Evolutionary conservation across 169 alveolate species (phyloP), one percentile per base, ranked within the genome.

Genomic region (Plasmodium blacklocki): DNA sequence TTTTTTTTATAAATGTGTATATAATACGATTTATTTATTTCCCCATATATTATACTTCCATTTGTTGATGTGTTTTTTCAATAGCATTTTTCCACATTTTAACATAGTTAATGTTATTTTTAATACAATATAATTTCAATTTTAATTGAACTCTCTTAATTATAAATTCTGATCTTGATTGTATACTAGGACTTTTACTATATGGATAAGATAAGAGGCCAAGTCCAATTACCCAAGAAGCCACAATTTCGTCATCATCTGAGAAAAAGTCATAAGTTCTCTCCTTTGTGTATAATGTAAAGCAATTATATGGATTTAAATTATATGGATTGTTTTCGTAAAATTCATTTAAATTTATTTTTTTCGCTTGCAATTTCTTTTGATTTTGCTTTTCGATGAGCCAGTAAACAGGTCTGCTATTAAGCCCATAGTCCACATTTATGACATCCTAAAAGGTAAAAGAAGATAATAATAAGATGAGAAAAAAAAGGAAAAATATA

Each of bases 321-420:
- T 23, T 58, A 43, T 80, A 58, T 32, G 76, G 49, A n/a, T 52
- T 15, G 50, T 67, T 80, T 26, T 67, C 52, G 26, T 80, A 80
- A 80, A 52, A 14, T 18, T 80, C 45, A 62, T 26, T 80, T 11
- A 47, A 49, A 29, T 49, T 39, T 15, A 80, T 67, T 80, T 80
- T 66, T 14, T 80, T 67, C 56, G 54, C 54, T 60, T 80, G 56
- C 18, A 80, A 80, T 18, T 56, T 80, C 50, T 52, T 50, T 39
- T 68, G 67, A 23, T 80, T 80, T 23, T 80, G 23, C 63, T 80
- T 80, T 80, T 80, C 90, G 15, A 80, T 80, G 14, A 80, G 83
- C 90, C 90, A 80, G n/a, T 80, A 80, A 39, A 80, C 90, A 21
- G 90, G 90, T 43, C 83, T 80, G 63, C 90, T 80, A 19, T 80